Conservation (phyloP, 371 early-diverging fungal genomes). For the Mucor mucedo region DNA sequence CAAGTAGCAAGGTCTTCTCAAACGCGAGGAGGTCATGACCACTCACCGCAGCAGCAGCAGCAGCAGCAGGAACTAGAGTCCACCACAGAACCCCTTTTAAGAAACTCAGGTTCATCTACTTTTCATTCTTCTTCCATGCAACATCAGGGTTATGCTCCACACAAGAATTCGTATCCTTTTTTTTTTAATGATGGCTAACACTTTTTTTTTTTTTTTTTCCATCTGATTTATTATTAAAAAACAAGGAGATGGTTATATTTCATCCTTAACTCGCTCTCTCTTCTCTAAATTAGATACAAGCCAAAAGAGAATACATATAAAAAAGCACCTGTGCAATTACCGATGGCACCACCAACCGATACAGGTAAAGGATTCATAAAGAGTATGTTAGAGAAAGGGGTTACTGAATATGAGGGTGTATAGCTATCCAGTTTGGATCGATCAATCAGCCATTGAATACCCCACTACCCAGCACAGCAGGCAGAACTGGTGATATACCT, state of each 20-base stretch:
- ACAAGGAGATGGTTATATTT: no score
- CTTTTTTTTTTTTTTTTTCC: slow-evolving; percentile 2
- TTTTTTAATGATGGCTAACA: not conserved
- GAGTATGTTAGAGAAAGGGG: not conserved
- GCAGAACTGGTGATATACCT: slow-evolving; percentile 22
- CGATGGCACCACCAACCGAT: slow-evolving; percentile 47
- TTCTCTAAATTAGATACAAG: slow-evolving; percentile 6
- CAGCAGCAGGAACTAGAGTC: not conserved
- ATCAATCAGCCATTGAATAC: slow-evolving; percentile 35
- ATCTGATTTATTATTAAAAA: no score
- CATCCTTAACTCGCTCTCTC: not conserved
- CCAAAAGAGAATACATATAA: slow-evolving; percentile 23
- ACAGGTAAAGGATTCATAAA: slow-evolving; percentile 28
- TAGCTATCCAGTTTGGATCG: slow-evolving; percentile 63
- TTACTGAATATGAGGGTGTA: not conserved
- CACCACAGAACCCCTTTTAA: not conserved
- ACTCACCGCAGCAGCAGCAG: slow-evolving; percentile 7
- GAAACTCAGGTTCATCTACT: slow-evolving; percentile 1
- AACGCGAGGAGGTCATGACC: slow-evolving; percentile 6
- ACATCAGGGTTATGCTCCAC: no score
- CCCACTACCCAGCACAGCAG: slow-evolving; percentile 9
- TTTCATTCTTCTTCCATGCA: not conserved
- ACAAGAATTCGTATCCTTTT: slow-evolving; percentile 18
- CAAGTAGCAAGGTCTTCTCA: slow-evolving; percentile 28
- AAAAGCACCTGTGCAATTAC: slow-evolving; percentile 47